Base-by-base conservation (phyloP, 768 basidiomycete species). In the Cubamyces lactineus region DNA sequence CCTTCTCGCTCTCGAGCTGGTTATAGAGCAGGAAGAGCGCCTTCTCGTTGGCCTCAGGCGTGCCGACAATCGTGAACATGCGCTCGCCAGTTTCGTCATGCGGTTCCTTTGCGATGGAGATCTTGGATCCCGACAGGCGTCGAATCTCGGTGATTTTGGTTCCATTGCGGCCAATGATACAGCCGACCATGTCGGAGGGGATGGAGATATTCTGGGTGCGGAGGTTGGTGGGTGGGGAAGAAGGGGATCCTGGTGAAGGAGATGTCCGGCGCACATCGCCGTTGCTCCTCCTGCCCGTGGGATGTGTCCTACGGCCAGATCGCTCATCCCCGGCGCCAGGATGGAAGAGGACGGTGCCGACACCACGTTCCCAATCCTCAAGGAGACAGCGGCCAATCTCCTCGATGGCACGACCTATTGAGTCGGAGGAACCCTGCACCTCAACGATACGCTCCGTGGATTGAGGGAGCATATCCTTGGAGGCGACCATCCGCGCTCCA, bases 141-240 rank as follows among this genome's bases (percentile, higher is more conserved):
- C 97, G 92, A 73, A 99, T 99, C 77, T 99, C 97, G 54, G 96
- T 98, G 70, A 99, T 99, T 84, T 98, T 98, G 67, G 93, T 91
- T 30, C 96, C 96, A 74, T 89, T 93, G 66, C 95, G 92, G 62
- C 96, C 96, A 70, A 98, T 98, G 78, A 91, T 92, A 73, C 91
- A 93, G 61, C 89, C 96, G 65, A 99, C 97, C 97, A 99, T 99
- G 79, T 99, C 97, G 66, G 92, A 92, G 40, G 97, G 97, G 71
- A 99, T 98, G 69, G 97, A 96, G 69, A 99, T 98, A 77, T 96
- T 98, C 78, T 99, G 97, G 11, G 97, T 98, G 66, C 96, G 91
- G 67, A 98, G 83, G 75, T 96, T 96, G 50, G 91, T 83, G 34
- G 85, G 70, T 26, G 66, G 79, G 28, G 82, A 83, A 67, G 82